A percentile compares a stretch with the other conserved stretches of the same genome.
phyloP scores from a whole-genome alignment of 306 rosid species.

The Castanea crenata region DNA sequence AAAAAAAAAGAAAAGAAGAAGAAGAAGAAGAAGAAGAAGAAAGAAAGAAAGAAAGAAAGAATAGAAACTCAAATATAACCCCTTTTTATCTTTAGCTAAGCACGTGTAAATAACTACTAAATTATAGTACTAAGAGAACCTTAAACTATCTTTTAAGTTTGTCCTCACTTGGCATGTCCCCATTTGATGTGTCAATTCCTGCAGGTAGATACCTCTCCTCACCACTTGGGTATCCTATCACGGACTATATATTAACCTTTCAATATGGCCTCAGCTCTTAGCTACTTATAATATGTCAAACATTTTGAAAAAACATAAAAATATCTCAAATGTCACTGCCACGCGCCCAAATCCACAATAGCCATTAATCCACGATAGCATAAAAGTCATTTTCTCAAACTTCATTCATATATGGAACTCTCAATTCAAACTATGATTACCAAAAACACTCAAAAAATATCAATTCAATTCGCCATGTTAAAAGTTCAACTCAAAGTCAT shows the following conservation, averaged over 20 bases:
- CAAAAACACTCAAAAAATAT: too few relatives aligned
- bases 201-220: not conserved
- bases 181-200: constrained; percentile 15
- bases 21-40: too few relatives aligned
- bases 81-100: not conserved
- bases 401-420: too few relatives aligned
- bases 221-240: not conserved
- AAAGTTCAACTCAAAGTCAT: too few relatives aligned
- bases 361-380: too few relatives aligned
- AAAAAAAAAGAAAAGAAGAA: too few relatives aligned
- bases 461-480: too few relatives aligned
- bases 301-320: not conserved
- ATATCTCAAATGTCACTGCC: not conserved
- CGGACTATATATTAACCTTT: not conserved
- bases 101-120: not conserved
- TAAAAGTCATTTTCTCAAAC: too few relatives aligned
- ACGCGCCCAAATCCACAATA: not conserved
- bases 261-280: too few relatives aligned
- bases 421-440: too few relatives aligned
- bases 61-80: not conserved
- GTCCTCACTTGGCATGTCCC: constrained; percentile 24
- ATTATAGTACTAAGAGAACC: not conserved
- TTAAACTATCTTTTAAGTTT: not conserved
- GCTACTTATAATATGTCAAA: too few relatives aligned
- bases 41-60: too few relatives aligned